Evolutionary conservation across 331 rosid genomes (phyloP).

Genomic region (Pyrus hybrid): DNA sequence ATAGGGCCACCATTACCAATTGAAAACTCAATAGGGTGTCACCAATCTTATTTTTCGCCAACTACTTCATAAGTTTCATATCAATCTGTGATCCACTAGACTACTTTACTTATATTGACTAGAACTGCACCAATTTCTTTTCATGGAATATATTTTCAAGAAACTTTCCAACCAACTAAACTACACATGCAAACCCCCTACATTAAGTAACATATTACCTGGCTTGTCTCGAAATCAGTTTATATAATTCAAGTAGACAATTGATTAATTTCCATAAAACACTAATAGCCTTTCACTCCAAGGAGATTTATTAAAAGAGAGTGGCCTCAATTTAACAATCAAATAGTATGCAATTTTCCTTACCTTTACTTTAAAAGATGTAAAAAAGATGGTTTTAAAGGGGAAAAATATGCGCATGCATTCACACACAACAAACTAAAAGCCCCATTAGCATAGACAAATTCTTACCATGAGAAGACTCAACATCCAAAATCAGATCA

Average conservation of each 20-base stretch:
- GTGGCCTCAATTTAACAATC: background rate
- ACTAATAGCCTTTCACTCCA: background rate
- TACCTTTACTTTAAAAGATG: background rate
- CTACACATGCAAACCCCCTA: background rate
- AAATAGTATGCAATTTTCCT: background rate
- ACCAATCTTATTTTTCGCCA: background rate
- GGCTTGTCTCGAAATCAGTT: background rate
- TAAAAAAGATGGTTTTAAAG: background rate
- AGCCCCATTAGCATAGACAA: background rate
- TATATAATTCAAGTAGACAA: background rate
- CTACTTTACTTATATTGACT: background rate
- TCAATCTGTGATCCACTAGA: background rate
- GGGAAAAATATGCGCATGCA: background rate
- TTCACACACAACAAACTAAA: background rate
- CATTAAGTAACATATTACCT: background rate
- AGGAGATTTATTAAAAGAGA: background rate
- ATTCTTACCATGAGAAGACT: constrained; percentile 64
- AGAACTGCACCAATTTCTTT: background rate
- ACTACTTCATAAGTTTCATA: background rate
- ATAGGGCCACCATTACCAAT: background rate
- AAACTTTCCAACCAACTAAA: background rate
- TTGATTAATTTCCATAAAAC: background rate
- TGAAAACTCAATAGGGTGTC: background rate
- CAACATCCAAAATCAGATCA: constrained; percentile 80
- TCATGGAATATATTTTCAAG: background rate